Evolutionary conservation across 1,284 basidiomycete genomes (phyloP).

Genomic region (Rhodofomes roseus): DNA sequence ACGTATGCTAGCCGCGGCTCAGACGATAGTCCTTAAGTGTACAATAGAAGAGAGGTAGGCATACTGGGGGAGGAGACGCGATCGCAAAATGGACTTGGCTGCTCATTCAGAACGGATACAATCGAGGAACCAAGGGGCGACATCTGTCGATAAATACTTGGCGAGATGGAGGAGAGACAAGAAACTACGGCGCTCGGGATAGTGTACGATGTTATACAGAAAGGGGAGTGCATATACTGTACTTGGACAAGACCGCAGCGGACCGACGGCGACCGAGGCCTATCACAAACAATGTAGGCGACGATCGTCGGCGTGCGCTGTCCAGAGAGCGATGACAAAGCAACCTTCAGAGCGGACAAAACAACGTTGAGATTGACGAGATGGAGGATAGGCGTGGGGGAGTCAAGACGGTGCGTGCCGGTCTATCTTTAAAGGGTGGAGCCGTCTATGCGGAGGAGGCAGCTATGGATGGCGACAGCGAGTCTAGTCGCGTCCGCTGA

Average conservation of each 20-base stretch:
- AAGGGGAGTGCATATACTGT: not conserved
- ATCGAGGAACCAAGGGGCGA: not conserved
- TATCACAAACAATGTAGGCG: not conserved
- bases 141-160: constrained; percentile 1
- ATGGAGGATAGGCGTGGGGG: not conserved
- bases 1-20: not conserved
- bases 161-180: constrained; percentile 4
- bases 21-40: not conserved
- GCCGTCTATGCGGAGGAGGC: not conserved
- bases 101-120: constrained; percentile 3
- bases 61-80: not conserved
- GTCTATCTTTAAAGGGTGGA: not conserved
- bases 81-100: not conserved
- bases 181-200: not conserved
- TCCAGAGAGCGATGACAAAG: constrained; percentile 2
- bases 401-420: not conserved
- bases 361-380: not conserved
- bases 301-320: not conserved
- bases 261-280: not conserved
- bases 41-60: not conserved
- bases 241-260: not conserved
- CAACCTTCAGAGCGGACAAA: not conserved
- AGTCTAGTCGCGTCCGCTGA: constrained; percentile 18
- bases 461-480: not conserved
- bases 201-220: constrained; percentile 2